Conservation (phyloP, 1,284 basidiomycete species). For the Ustilago lituana region DNA sequence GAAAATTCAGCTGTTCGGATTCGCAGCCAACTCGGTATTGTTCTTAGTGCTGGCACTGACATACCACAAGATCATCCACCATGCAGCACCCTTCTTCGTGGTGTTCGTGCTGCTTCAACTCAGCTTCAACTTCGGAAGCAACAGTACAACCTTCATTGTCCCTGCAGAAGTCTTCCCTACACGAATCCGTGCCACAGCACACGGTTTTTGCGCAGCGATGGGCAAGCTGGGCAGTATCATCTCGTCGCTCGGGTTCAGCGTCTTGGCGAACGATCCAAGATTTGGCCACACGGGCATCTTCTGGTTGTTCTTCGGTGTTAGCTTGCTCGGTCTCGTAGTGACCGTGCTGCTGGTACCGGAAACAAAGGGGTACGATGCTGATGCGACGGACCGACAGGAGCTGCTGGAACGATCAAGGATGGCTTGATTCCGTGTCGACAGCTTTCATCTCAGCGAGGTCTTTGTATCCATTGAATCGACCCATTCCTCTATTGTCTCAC, state of each 20-base stretch:
- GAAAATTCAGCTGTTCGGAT: constrained; percentile 61
- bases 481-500: no score
- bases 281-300: constrained; percentile 47
- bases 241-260: constrained; percentile 65
- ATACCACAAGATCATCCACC: constrained; percentile 40
- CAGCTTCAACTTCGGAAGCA: constrained; percentile 73
- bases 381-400: constrained; percentile 52
- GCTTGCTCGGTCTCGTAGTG: constrained; percentile 36
- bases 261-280: constrained; percentile 17
- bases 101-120: constrained; percentile 76
- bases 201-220: constrained; percentile 69
- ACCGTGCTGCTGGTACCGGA: constrained; percentile 46
- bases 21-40: constrained; percentile 54
- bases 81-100: constrained; percentile 76
- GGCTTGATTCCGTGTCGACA: constrained; percentile 17
- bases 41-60: constrained; percentile 60
- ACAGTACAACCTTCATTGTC: constrained; percentile 81
- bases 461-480: no score
- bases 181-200: constrained; percentile 71
- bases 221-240: constrained; percentile 71
- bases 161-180: constrained; percentile 82
- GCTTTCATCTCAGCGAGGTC: not conserved
- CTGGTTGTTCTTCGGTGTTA: constrained; percentile 55
- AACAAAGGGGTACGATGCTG: constrained; percentile 55
- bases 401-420: constrained; percentile 27